Conservation (phyloP, 2,329 filamentous ascomycete species). For the Talaromyces sp. region DNA sequence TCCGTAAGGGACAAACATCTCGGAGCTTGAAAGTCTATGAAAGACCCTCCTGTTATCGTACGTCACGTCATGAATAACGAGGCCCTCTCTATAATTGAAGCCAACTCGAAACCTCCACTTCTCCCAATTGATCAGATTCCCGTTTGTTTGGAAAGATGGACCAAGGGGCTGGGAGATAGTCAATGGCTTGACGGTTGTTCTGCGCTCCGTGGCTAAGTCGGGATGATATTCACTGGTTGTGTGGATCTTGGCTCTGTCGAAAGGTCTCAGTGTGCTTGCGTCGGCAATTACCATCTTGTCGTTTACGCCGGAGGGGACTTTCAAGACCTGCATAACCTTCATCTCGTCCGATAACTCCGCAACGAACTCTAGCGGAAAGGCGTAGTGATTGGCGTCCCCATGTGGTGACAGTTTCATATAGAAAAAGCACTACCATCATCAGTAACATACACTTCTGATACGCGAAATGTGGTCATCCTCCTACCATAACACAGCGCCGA, state of each 20-base stretch:
- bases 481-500: slow-evolving; percentile 1
- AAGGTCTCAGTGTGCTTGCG: slow-evolving; percentile 28
- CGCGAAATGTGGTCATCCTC: not conserved
- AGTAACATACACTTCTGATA: not conserved
- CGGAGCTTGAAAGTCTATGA: slow-evolving; percentile 61
- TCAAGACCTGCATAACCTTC: slow-evolving; percentile 49
- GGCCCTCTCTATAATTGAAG: slow-evolving; percentile 66
- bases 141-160: slow-evolving; percentile 31
- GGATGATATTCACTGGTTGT: slow-evolving; percentile 36
- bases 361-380: slow-evolving; percentile 54
- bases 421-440: slow-evolving; percentile 28
- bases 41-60: slow-evolving; percentile 62
- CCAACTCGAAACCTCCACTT: slow-evolving; percentile 65
- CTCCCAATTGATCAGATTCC: slow-evolving; percentile 48
- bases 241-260: slow-evolving; percentile 44
- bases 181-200: slow-evolving; percentile 37
- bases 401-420: slow-evolving; percentile 42
- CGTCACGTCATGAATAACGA: slow-evolving; percentile 62
- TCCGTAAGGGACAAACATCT: slow-evolving; percentile 51
- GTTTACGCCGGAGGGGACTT: slow-evolving; percentile 43
- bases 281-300: slow-evolving; percentile 19
- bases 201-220: slow-evolving; percentile 27
- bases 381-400: slow-evolving; percentile 54
- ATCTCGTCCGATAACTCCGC: slow-evolving; percentile 52
- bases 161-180: slow-evolving; percentile 37